These are phyloP conservation scores for Biscogniauxia mediterranea DNA, from an alignment of 2,329 filamentous ascomycete species.

Conservation along the genomic window DNA sequence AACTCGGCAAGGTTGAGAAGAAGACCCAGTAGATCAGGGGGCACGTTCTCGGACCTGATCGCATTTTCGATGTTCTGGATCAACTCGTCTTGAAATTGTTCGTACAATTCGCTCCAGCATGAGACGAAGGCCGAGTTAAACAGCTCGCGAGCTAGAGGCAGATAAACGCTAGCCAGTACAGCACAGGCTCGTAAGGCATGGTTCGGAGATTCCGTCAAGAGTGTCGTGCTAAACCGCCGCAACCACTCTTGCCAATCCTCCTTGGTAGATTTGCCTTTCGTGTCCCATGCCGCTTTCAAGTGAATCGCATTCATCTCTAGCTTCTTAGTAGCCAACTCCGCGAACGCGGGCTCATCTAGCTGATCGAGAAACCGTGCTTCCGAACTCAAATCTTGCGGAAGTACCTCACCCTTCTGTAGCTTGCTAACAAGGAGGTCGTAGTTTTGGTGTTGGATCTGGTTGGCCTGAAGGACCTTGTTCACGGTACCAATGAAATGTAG, in stretches of 20 bases:
- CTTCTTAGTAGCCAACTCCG: slow-evolving; percentile 88
- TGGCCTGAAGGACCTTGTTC: slow-evolving; percentile 76
- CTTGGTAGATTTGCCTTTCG: slow-evolving; percentile 91
- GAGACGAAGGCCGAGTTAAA: slow-evolving; percentile 99
- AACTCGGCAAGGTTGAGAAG: slow-evolving; percentile 96
- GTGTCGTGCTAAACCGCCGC: slow-evolving; percentile 89
- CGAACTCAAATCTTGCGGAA: slow-evolving; percentile 93
- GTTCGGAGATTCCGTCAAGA: slow-evolving; percentile 93
- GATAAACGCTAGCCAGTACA: slow-evolving; percentile 84
- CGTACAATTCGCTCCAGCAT: slow-evolving; percentile 97
- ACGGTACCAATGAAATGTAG: slow-evolving; percentile 91
- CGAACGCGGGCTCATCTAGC: slow-evolving; percentile 75
- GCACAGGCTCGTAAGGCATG: slow-evolving; percentile 93
- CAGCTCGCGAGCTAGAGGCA: slow-evolving; percentile 84
- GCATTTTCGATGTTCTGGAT: slow-evolving; percentile 95
- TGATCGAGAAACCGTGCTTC: slow-evolving; percentile 77
- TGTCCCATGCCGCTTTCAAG: slow-evolving; percentile 95
- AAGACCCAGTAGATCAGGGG: slow-evolving; percentile 90
- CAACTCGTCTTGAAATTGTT: slow-evolving; percentile 94
- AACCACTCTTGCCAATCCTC: slow-evolving; percentile 99
- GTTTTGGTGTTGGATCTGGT: slow-evolving; percentile 84
- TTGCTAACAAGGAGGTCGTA: slow-evolving; percentile 92
- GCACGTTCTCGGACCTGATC: slow-evolving; percentile 91
- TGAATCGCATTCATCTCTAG: slow-evolving; percentile 97
- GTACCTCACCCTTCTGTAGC: slow-evolving; percentile 86